Conservation (phyloP, 805 yeast species). For the Wickerhamiella hasegawae region DNA sequence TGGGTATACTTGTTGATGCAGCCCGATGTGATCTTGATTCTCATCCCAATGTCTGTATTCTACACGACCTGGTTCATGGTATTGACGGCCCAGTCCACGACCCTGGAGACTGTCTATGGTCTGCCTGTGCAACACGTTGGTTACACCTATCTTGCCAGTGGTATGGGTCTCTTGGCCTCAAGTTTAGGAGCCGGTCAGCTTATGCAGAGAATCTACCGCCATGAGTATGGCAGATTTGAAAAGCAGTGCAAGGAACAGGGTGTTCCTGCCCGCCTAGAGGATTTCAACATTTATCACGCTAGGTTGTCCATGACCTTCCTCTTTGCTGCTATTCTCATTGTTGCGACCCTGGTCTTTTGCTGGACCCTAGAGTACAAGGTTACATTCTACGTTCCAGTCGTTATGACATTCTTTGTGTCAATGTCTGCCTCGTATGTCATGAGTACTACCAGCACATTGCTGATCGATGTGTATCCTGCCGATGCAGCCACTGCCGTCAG, state of each 20-base stretch:
- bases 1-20: conserved; percentile 31
- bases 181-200: conserved; percentile 42
- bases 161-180: conserved; percentile 47
- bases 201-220: conserved; percentile 35
- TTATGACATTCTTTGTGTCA: conserved; percentile 42
- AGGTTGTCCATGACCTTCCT: conserved; percentile 33
- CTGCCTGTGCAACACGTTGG: conserved; percentile 47
- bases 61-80: conserved; percentile 58
- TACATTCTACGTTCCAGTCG: conserved; percentile 38
- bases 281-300: conserved; percentile 39
- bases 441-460: conserved; percentile 42
- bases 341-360: conserved; percentile 41
- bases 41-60: conserved; percentile 44
- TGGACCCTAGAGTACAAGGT: conserved; percentile 47
- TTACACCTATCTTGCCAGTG: conserved; percentile 60
- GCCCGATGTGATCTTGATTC: conserved; percentile 30
- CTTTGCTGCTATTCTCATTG: conserved; percentile 28
- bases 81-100: conserved; percentile 47
- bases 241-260: conserved; percentile 15
- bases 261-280: conserved; percentile 12
- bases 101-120: conserved; percentile 33
- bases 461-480: conserved; percentile 63
- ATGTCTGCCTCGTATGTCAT: conserved; percentile 41
- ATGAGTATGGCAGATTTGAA: conserved; percentile 11
- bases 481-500: conserved; percentile 62